phyloP scores from a whole-genome alignment of 768 basidiomycete genomes.

The Pholiota microspora region DNA sequence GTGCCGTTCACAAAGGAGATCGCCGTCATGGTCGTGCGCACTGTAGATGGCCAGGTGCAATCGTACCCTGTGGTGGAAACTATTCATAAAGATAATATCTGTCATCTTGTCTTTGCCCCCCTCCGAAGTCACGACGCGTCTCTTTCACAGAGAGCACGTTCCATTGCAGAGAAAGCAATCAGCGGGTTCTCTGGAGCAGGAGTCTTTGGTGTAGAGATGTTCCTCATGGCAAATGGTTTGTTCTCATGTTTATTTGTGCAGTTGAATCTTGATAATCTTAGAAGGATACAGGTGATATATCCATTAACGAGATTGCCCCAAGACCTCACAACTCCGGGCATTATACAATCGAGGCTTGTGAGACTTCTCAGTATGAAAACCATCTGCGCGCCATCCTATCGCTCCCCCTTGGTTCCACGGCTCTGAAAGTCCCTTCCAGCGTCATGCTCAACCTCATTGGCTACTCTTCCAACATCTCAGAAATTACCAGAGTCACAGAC shows the following conservation, averaged over 20 bases:
- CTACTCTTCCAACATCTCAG: conserved; percentile 60
- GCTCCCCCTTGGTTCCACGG: conserved; percentile 86
- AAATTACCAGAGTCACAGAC: conserved; percentile 54
- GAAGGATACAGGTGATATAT: conserved; percentile 55
- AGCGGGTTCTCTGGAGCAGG: conserved; percentile 83
- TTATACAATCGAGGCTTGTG: conserved; percentile 97
- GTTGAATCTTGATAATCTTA: background rate
- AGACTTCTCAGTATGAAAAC: conserved; percentile 96
- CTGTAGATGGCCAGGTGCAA: conserved; percentile 63
- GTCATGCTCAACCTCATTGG: conserved; percentile 97
- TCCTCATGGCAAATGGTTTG: conserved; percentile 83
- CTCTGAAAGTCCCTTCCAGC: conserved; percentile 80
- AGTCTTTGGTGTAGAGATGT: conserved; percentile 98
- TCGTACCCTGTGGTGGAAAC: conserved; percentile 96
- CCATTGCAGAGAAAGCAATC: conserved; percentile 79
- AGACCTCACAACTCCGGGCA: conserved; percentile 98
- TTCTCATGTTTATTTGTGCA: conserved; percentile 2
- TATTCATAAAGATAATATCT: conserved; percentile 89
- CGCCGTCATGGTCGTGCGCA: conserved; percentile 95
- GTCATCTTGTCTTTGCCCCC: conserved; percentile 91
- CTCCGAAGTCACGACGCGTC: conserved; percentile 58
- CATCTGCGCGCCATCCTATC: conserved; percentile 93
- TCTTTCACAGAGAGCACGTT: conserved; percentile 58
- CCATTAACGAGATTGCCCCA: conserved; percentile 96
- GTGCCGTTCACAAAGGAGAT: conserved; percentile 87